These are phyloP conservation scores for Fraxinus americana DNA, from an alignment of 257 asterid species.

Conservation along the genomic window DNA sequence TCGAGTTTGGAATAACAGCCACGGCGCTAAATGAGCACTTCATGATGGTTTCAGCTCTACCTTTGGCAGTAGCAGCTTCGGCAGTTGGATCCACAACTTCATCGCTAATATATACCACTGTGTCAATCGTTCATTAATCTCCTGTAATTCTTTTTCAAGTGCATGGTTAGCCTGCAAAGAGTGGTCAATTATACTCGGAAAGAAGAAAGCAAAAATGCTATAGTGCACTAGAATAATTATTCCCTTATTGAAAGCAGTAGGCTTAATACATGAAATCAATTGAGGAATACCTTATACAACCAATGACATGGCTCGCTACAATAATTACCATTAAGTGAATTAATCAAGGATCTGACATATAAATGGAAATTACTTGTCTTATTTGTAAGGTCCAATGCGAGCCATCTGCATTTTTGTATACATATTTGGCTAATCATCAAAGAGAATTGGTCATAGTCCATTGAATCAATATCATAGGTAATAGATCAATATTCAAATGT, in stretches of 20 bases:
- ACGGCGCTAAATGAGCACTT: conserved; percentile 85
- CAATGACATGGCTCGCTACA: background rate
- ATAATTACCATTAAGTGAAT: background rate
- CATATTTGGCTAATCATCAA: too few relatives aligned
- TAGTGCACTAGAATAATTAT: background rate
- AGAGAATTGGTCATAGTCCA: too few relatives aligned
- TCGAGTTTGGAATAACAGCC: conserved; percentile 80
- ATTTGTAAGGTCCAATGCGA: too few relatives aligned
- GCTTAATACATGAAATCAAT: background rate
- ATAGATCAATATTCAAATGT: too few relatives aligned
- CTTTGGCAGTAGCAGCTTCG: conserved; percentile 73
- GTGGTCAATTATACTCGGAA: background rate
- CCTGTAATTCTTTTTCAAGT: conserved; percentile 83
- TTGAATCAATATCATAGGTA: too few relatives aligned
- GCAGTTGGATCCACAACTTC: conserved; percentile 88
- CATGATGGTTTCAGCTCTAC: conserved; percentile 77
- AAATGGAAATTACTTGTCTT: too few relatives aligned
- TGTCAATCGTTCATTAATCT: conserved; percentile 76
- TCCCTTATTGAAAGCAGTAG: background rate
- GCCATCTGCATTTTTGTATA: too few relatives aligned
- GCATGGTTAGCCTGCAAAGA: conserved; percentile 74
- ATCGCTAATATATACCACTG: conserved; percentile 70
- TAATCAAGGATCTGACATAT: background rate
- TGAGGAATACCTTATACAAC: background rate
- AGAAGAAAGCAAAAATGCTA: background rate